Evolutionary conservation across 192 early-diverging fungal species (phyloP).

Genomic region (Funneliformis mosseae): DNA sequence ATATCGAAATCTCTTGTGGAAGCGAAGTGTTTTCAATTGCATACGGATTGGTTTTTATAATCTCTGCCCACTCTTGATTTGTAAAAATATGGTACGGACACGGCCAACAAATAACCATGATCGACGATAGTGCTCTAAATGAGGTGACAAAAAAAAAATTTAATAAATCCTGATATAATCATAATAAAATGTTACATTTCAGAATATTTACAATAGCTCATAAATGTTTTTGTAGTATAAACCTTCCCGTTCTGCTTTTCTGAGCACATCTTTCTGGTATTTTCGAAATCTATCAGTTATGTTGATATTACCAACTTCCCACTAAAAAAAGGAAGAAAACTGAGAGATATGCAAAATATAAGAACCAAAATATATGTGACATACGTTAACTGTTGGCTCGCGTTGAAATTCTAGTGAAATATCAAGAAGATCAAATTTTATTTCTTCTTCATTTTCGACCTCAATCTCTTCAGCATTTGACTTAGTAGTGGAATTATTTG

Average conservation of each 20-base stretch:
- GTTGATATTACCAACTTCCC: constrained; percentile 6
- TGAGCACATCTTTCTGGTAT: constrained; percentile 18
- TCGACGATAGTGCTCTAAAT: constrained; percentile 38
- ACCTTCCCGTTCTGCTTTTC: constrained; percentile 8
- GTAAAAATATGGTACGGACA: constrained; percentile 36
- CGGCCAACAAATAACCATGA: constrained; percentile 32
- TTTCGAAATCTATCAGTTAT: constrained; percentile 21
- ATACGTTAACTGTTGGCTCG: constrained; percentile 16
- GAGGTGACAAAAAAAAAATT: constrained; percentile 25
- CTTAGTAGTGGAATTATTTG: too few species aligned
- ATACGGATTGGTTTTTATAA: constrained; percentile 34
- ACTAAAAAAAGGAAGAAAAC: constrained; percentile 20
- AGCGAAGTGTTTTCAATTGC: constrained; percentile 23
- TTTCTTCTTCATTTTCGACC: constrained; percentile 17
- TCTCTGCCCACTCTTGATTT: constrained; percentile 33
- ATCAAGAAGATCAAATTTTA: constrained; percentile 30
- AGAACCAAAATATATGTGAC: not conserved
- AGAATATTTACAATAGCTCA: constrained; percentile 20
- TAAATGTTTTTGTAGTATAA: constrained; percentile 13
- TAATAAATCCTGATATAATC: constrained; percentile 9
- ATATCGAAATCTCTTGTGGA: constrained; percentile 33
- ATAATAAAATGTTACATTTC: constrained; percentile 24
- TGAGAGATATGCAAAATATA: constrained; percentile 15
- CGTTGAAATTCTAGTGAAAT: constrained; percentile 9
- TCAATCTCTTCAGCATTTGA: constrained; percentile 20